Evolutionary conservation across 148 eudicot species (phyloP), one percentile per base, ranked within the genome.

Genomic region (Tetragonia tetragonoides): DNA sequence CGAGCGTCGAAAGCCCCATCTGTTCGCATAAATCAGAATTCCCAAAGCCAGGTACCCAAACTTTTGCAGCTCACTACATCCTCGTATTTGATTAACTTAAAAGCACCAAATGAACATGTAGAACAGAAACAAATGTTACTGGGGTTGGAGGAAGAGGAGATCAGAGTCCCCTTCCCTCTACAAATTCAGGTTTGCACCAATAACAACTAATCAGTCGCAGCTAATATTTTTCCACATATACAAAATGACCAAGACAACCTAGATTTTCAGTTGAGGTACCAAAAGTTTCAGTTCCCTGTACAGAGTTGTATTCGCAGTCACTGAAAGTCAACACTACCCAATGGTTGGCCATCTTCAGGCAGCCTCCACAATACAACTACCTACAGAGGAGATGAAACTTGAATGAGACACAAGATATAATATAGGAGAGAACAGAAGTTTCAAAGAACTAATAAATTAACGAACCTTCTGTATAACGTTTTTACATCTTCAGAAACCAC

Each of bases 391-490:
- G 6, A 24, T 16, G 23, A 68, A 62, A 69, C 24, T 61, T 38
- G 46, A 41, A 68, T 41, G 42, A 60, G 66, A 54, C 72, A 75
- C 63, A 46, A 1, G 4, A 2, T 11, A 40, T 14, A 23, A 46
- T 28, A 28, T 3, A 28, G 46, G 18, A n/a, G 2, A 57, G 3
- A 42, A 15, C 44, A 59, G 20, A 75, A 16, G 3, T 18, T 39
- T 21, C 47, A 66, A 47, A 42, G 56, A 66, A 77, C 42, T 37
- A 38, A 41, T 9, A 62, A 65, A 6, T 46, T 5, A 67, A 83
- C 86, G n/a, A 64, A 95, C 97, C 99, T 91, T 79, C 77, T 85
- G 74, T 83, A 87, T 34, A 92, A 65, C 57, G 88, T 79, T 78
- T 87, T 81, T 15, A 95, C 81, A 76, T 95, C 94, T 77, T 87